These are phyloP conservation scores for Termitomyces sp. DNA, from an alignment of 768 basidiomycete genomes.

Conservation along the genomic window DNA sequence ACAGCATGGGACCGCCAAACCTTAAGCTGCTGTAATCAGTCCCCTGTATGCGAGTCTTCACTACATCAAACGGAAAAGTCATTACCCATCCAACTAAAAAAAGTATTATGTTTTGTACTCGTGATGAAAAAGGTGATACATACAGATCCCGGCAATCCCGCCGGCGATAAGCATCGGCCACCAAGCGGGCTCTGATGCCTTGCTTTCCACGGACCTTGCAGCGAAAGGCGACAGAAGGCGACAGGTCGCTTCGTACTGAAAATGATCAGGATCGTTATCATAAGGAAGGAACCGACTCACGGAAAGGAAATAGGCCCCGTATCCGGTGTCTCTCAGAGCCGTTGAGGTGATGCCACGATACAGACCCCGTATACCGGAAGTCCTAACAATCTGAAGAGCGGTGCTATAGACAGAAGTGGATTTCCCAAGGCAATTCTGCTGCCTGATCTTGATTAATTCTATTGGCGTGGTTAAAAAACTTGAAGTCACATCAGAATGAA, in stretches of 20 bases:
- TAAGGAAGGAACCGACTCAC: slow-evolving; percentile 33
- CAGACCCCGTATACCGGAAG: slow-evolving; percentile 57
- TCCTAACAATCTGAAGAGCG: slow-evolving; percentile 47
- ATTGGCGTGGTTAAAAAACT: slow-evolving; percentile 79
- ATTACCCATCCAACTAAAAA: slow-evolving; percentile 59
- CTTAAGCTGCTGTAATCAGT: slow-evolving; percentile 15
- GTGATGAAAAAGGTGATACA: background rate
- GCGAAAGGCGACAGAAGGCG: slow-evolving; percentile 29
- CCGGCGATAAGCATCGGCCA: slow-evolving; percentile 64
- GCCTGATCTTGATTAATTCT: slow-evolving; percentile 85
- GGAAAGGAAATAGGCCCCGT: slow-evolving; percentile 81
- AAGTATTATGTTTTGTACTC: background rate
- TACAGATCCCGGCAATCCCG: slow-evolving; percentile 65
- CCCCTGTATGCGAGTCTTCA: slow-evolving; percentile 87
- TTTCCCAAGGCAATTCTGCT: slow-evolving; percentile 50
- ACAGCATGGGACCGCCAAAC: background rate
- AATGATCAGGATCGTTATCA: background rate
- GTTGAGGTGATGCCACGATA: slow-evolving; percentile 77
- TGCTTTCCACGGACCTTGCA: slow-evolving; percentile 8
- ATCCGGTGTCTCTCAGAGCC: slow-evolving; percentile 72
- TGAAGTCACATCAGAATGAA: background rate
- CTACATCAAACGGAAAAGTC: slow-evolving; percentile 86
- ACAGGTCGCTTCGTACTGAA: slow-evolving; percentile 56
- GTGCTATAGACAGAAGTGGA: slow-evolving; percentile 48
- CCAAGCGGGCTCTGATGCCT: slow-evolving; percentile 38